A percentile compares a stretch with the other conserved stretches of the same genome.
Conservation (phyloP, 306 rosid species). For the Oemleria cerasiformis region DNA sequence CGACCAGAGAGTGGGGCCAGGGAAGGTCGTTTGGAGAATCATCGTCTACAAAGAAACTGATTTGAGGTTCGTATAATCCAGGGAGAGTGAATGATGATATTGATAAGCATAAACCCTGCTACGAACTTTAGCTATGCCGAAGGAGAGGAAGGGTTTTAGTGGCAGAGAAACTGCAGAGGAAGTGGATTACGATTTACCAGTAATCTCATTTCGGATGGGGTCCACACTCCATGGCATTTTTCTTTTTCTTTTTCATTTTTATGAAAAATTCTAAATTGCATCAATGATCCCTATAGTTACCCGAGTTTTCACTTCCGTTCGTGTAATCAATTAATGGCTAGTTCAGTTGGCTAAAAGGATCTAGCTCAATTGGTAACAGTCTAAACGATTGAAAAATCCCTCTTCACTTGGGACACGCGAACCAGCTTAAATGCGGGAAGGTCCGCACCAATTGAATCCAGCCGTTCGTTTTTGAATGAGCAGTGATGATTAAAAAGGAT, state of each 20-base stretch:
- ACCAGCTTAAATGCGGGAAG: no score
- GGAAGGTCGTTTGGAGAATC: slow-evolving; percentile 37
- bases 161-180: not conserved
- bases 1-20: slow-evolving; percentile 29
- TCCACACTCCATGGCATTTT: not conserved
- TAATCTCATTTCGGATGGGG: not conserved
- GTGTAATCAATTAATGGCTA: no score
- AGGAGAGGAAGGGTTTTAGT: not conserved
- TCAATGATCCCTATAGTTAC: no score
- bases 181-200: not conserved
- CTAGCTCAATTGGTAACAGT: no score
- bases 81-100: not conserved
- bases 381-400: no score
- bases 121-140: not conserved
- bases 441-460: no score
- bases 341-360: no score
- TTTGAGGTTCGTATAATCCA: not conserved
- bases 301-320: no score
- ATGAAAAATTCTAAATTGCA: no score
- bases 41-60: not conserved
- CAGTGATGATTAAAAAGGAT: no score
- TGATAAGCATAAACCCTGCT: slow-evolving; percentile 5
- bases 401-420: no score
- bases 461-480: no score
- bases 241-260: not conserved